phyloP scores from a whole-genome alignment of 1,284 basidiomycete genomes.

The Ustilago hordei region DNA sequence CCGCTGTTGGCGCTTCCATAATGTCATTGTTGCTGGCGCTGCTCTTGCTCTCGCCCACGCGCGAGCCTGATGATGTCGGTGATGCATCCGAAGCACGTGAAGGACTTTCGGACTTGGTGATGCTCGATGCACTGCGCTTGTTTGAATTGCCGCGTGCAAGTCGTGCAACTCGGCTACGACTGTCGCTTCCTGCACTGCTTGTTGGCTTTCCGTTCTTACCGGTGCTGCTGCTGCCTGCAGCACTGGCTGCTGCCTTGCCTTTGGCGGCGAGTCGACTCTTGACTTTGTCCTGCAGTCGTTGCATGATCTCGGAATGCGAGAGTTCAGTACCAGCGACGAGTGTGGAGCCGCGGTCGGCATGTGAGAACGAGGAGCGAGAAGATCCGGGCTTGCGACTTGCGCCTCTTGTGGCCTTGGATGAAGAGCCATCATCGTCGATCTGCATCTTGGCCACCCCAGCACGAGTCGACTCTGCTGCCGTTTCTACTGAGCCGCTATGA shows the following conservation, averaged over 20 bases:
- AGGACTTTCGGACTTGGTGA: slow-evolving; percentile 9
- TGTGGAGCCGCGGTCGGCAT: slow-evolving; percentile 21
- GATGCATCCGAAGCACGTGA: slow-evolving; percentile 8
- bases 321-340: slow-evolving; percentile 28
- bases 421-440: slow-evolving; percentile 24
- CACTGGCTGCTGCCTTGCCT: slow-evolving; percentile 12
- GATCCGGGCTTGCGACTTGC: slow-evolving; percentile 13
- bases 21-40: slow-evolving; percentile 12
- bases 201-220: neutral
- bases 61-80: neutral
- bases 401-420: slow-evolving; percentile 6
- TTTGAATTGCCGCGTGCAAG: slow-evolving; percentile 8
- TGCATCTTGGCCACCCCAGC: slow-evolving; percentile 42
- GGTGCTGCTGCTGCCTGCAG: neutral
- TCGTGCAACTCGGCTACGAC: neutral
- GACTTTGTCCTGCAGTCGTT: slow-evolving; percentile 42
- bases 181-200: neutral
- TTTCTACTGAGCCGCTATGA: slow-evolving; percentile 25
- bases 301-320: slow-evolving; percentile 49
- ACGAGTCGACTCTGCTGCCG: slow-evolving; percentile 30
- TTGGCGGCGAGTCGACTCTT: slow-evolving; percentile 45
- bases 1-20: slow-evolving; percentile 5
- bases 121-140: slow-evolving; percentile 25
- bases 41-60: neutral
- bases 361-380: slow-evolving; percentile 31